Conservation (phyloP, 768 basidiomycete species). For the Porphyrellus cyaneotinctus region DNA sequence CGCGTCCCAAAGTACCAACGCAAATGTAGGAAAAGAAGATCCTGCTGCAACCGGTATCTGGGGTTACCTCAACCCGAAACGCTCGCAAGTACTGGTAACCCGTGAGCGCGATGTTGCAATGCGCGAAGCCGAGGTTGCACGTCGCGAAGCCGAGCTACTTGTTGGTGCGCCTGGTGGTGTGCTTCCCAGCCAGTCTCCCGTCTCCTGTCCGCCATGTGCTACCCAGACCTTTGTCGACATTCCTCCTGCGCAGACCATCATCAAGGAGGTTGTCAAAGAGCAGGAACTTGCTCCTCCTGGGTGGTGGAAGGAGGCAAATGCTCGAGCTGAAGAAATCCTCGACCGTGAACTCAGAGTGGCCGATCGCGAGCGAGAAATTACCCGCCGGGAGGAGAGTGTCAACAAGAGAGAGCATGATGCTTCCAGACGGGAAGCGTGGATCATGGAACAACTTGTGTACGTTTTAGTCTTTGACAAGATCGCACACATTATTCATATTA, state of each 20-base stretch:
- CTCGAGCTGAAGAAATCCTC: constrained; percentile 75
- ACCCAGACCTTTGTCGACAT: constrained; percentile 54
- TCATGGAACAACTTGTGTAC: constrained; percentile 90
- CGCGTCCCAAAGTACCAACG: constrained; percentile 39
- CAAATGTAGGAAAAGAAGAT: constrained; percentile 33
- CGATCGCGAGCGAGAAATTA: constrained; percentile 82
- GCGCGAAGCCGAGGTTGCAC: constrained; percentile 85
- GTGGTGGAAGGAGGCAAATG: constrained; percentile 66
- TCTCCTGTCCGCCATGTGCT: constrained; percentile 56
- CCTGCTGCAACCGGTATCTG: constrained; percentile 51
- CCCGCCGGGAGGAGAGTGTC: constrained; percentile 79
- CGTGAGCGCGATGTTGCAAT: constrained; percentile 76
- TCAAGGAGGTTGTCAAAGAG: constrained; percentile 85
- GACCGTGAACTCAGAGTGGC: constrained; percentile 83
- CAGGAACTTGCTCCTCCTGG: constrained; percentile 73
- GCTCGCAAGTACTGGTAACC: constrained; percentile 72
- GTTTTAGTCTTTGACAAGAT: constrained; percentile 20
- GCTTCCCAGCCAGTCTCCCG: constrained; percentile 49
- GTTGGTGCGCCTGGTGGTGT: constrained; percentile 82
- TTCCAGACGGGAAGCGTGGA: constrained; percentile 82
- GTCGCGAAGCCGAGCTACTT: constrained; percentile 82
- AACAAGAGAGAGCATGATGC: constrained; percentile 87
- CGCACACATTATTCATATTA: constrained; percentile 2
- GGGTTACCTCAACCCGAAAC: constrained; percentile 77
- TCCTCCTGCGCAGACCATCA: constrained; percentile 68